phyloP scores from a whole-genome alignment of 768 basidiomycete genomes.

The Grammothele lineata region DNA sequence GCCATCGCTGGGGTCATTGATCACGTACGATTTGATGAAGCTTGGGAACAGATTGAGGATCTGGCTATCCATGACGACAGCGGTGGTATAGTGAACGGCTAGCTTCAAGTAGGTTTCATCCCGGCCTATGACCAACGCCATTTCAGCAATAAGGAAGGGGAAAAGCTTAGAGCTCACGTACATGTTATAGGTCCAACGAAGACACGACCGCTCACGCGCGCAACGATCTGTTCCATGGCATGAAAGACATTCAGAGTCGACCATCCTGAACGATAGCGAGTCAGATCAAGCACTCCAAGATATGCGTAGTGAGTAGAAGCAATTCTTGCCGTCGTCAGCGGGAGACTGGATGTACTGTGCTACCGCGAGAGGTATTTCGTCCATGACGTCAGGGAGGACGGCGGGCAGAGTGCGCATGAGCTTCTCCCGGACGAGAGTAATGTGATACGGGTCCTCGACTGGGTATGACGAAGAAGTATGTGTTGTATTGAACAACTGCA shows the following conservation, averaged over 20 bases:
- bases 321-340: not conserved
- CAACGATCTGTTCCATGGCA: slow-evolving; percentile 22
- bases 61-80: slow-evolving; percentile 21
- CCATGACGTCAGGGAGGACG: slow-evolving; percentile 18
- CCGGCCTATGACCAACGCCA: slow-evolving; percentile 22
- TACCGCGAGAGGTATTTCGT: slow-evolving; percentile 16
- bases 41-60: slow-evolving; percentile 28
- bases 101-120: slow-evolving; percentile 26
- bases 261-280: slow-evolving; percentile 19
- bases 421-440: slow-evolving; percentile 18
- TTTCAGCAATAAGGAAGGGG: too few species aligned
- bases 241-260: slow-evolving; percentile 11
- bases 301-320: too few species aligned
- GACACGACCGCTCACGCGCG: slow-evolving; percentile 26
- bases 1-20: too few species aligned
- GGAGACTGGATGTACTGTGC: not conserved
- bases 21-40: slow-evolving; percentile 23
- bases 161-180: slow-evolving; percentile 11
- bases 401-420: slow-evolving; percentile 23
- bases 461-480: not conserved
- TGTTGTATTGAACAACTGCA: too few species aligned
- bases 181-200: slow-evolving; percentile 32
- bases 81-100: slow-evolving; percentile 27
- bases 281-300: not conserved
- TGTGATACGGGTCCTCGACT: slow-evolving; percentile 20